Percentiles rank a stretch among this genome's conserved stretches.
These are phyloP conservation scores for Metrosideros polymorpha DNA, from an alignment of 441 rosid species.

Conservation along the genomic window DNA sequence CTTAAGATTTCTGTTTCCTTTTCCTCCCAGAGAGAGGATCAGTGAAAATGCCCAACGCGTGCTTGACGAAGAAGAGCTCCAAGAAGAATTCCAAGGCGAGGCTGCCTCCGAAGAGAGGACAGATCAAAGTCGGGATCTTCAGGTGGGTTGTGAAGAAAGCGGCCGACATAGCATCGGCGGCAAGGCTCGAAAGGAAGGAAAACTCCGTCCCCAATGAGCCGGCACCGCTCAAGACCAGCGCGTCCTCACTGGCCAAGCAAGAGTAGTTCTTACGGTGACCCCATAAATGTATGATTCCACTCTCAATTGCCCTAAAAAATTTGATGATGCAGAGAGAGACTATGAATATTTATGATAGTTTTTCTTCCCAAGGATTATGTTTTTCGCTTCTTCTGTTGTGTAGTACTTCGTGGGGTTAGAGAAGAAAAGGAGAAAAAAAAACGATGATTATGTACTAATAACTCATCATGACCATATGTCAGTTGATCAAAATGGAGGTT, in stretches of 20 bases:
- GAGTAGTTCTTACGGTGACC: background rate
- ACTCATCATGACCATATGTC: too few relatives aligned
- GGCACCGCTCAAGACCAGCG: background rate
- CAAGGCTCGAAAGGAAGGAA: background rate
- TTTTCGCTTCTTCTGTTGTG: background rate
- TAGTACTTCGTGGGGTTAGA: background rate
- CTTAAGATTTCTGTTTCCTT: background rate
- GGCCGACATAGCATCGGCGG: background rate
- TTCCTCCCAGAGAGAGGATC: background rate
- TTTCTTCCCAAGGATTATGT: background rate
- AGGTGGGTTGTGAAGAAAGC: background rate
- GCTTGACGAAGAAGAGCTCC: background rate
- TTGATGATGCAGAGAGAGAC: background rate
- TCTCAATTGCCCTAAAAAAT: background rate
- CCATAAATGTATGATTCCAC: background rate
- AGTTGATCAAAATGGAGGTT: too few relatives aligned
- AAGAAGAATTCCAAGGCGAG: background rate
- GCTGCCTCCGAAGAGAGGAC: conserved; percentile 15
- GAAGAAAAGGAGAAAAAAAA: background rate
- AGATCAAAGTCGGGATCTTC: background rate
- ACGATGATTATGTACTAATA: background rate
- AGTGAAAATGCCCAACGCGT: background rate
- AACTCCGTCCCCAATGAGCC: background rate
- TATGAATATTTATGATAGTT: background rate
- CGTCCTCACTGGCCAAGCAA: background rate